phyloP scores from a whole-genome alignment of 139 green algal species.

The Chlorella sp. region DNA sequence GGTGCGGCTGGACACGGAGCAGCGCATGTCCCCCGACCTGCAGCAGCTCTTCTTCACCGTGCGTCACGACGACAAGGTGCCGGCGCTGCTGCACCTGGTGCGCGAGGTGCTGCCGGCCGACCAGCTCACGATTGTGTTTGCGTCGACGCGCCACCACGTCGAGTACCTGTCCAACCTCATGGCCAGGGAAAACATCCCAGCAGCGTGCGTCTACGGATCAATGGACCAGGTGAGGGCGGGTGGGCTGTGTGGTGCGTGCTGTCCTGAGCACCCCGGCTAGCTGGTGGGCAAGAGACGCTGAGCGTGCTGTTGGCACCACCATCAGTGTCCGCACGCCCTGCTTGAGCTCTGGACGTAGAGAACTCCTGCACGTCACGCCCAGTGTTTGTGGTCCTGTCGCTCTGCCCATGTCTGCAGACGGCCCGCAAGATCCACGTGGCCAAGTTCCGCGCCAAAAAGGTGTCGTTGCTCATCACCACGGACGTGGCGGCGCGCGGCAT shows the following conservation, averaged over 20 bases:
- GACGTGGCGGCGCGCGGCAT: slow-evolving; percentile 97
- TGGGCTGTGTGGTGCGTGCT: too few relatives aligned
- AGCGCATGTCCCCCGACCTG: slow-evolving; percentile 81
- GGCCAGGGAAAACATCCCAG: slow-evolving; percentile 51
- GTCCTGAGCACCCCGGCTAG: too few relatives aligned
- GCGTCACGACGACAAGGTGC: slow-evolving; percentile 80
- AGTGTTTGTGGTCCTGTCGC: background rate
- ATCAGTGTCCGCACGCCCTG: too few relatives aligned
- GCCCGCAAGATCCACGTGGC: slow-evolving; percentile 91
- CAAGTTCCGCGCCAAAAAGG: slow-evolving; percentile 71
- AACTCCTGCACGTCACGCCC: too few relatives aligned
- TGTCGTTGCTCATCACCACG: slow-evolving; percentile 84
- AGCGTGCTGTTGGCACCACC: too few relatives aligned
- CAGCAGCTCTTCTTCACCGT: slow-evolving; percentile 72
- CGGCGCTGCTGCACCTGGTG: slow-evolving; percentile 85
- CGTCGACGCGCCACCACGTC: slow-evolving; percentile 89
- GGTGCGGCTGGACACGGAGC: slow-evolving; percentile 90
- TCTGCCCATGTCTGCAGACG: slow-evolving; percentile 47
- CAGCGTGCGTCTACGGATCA: slow-evolving; percentile 76
- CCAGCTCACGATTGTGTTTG: slow-evolving; percentile 83
- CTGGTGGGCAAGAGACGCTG: too few relatives aligned
- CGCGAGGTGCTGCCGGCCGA: slow-evolving; percentile 60
- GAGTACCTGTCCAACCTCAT: slow-evolving; percentile 86
- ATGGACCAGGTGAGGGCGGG: slow-evolving; percentile 94
- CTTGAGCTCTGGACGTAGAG: too few relatives aligned